Evolutionary conservation across 2,329 filamentous ascomycete species (phyloP).

Genomic region (Plectosphaerella cucumerina): DNA sequence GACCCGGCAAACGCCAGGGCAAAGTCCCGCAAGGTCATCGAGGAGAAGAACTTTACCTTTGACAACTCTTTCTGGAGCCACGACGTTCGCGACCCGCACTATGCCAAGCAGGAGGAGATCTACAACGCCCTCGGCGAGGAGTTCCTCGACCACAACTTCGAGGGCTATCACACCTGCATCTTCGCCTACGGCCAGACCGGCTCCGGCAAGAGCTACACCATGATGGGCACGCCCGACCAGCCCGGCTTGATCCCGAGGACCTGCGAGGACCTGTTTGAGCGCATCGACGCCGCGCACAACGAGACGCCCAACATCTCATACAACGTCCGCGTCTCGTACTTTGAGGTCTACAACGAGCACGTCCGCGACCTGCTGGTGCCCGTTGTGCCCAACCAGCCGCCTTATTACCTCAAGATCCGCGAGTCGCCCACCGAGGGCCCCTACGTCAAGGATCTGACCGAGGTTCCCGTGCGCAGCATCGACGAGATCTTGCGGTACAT

Average conservation of each 20-base stretch:
- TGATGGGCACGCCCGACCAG: conserved; percentile 85
- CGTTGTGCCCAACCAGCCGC: conserved; percentile 62
- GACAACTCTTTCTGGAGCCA: conserved; percentile 99
- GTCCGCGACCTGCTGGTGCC: conserved; percentile 89
- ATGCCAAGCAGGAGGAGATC: conserved; percentile 87
- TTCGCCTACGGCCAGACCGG: conserved; percentile 98
- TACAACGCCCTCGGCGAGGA: conserved; percentile 94
- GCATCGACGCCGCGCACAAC: conserved; percentile 73
- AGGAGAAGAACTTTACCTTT: conserved; percentile 91
- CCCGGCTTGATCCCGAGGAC: conserved; percentile 92
- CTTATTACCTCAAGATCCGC: conserved; percentile 93
- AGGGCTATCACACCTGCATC: conserved; percentile 98
- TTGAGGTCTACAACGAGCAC: conserved; percentile 99
- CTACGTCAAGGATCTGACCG: conserved; percentile 94
- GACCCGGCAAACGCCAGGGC: conserved; percentile 50
- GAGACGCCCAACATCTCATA: conserved; percentile 91
- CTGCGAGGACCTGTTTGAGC: conserved; percentile 91
- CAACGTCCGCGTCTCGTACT: conserved; percentile 96
- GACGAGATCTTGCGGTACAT: conserved; percentile 86
- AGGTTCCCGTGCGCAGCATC: conserved; percentile 84
- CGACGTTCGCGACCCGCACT: conserved; percentile 72
- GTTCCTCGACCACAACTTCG: conserved; percentile 98
- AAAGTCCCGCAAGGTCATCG: conserved; percentile 68
- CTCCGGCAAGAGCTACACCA: conserved; percentile 96
- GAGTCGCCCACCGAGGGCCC: conserved; percentile 93